These are phyloP conservation scores for Lecanicillium sp. DNA, from an alignment of 2,329 filamentous ascomycete genomes.

Conservation along the genomic window DNA sequence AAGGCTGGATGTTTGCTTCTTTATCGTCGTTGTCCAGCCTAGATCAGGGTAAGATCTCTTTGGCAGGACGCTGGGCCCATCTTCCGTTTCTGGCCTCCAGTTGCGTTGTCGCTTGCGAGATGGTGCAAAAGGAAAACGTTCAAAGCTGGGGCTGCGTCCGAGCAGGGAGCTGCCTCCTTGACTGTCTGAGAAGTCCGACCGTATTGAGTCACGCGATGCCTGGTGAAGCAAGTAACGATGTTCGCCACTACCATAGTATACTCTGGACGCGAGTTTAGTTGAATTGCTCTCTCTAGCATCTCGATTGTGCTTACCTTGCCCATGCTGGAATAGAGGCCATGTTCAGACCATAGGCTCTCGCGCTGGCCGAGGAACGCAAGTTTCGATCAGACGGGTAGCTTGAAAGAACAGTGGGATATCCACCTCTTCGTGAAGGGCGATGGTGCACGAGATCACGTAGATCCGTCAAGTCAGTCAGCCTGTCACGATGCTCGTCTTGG, in stretches of 20 bases:
- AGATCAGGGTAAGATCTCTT: conserved; percentile 6
- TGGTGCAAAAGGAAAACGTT: conserved; percentile 39
- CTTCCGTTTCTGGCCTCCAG: conserved; percentile 13
- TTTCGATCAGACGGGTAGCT: conserved; percentile 42
- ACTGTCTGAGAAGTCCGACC: conserved; percentile 39
- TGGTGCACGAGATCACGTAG: conserved; percentile 26
- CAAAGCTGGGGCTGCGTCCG: conserved; percentile 40
- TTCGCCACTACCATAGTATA: conserved; percentile 65
- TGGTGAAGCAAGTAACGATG: conserved; percentile 39
- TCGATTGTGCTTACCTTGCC: conserved; percentile 34
- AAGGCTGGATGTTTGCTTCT: conserved; percentile 49
- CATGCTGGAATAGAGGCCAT: conserved; percentile 37
- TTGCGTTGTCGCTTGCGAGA: conserved; percentile 36
- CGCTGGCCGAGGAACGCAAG: conserved; percentile 43
- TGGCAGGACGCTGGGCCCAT: neutral
- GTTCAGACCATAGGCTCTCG: conserved; percentile 33
- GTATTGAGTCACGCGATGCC: conserved; percentile 35
- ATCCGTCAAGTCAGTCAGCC: conserved; percentile 50
- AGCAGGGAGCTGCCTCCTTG: conserved; percentile 36
- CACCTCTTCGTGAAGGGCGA: conserved; percentile 41
- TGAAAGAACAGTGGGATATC: conserved; percentile 43
- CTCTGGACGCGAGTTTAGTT: conserved; percentile 25
- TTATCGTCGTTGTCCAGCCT: conserved; percentile 18
- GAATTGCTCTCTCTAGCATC: neutral
- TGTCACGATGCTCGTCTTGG: conserved; percentile 57